Percentiles rank a stretch among this genome's conserved stretches.
These are phyloP conservation scores for Rhizopus arrhizus DNA, from an alignment of 371 early-diverging fungal species.

Conservation along the genomic window DNA sequence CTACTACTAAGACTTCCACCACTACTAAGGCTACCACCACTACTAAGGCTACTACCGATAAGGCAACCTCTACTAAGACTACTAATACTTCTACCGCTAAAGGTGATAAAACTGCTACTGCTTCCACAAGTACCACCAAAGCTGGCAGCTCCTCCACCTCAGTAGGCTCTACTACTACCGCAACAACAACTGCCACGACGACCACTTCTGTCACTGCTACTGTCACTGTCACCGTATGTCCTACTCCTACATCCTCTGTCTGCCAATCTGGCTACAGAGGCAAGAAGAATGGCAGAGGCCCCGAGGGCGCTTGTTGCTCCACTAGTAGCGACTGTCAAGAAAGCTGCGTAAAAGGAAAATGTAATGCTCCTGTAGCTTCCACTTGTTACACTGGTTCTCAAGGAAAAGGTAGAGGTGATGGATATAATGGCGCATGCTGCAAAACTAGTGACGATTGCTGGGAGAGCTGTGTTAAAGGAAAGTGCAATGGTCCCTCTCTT, in stretches of 20 bases:
- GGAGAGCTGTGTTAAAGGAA: conserved; percentile 14
- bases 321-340: conserved; percentile 15
- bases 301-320: conserved; percentile 18
- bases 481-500: conserved; percentile 19
- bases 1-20: conserved; percentile 6
- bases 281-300: conserved; percentile 10
- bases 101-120: background rate
- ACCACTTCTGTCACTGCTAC: conserved; percentile 7
- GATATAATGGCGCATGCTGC: conserved; percentile 17
- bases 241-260: background rate
- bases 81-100: background rate
- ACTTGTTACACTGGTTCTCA: conserved; percentile 9
- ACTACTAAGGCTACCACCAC: conserved; percentile 7
- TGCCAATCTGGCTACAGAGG: conserved; percentile 16
- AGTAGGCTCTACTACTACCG: conserved; percentile 5
- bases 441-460: conserved; percentile 9
- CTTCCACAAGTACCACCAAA: conserved; percentile 2
- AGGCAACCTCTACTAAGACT: conserved; percentile 1
- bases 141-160: conserved; percentile 3
- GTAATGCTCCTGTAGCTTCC: conserved; percentile 3
- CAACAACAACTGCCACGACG: background rate
- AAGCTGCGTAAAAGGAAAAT: conserved; percentile 14
- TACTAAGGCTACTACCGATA: conserved; percentile 3
- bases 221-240: conserved; percentile 7
- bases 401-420: conserved; percentile 13